These are phyloP conservation scores for Canavalia gladiata DNA, from an alignment of 306 rosid species.

Conservation along the genomic window DNA sequence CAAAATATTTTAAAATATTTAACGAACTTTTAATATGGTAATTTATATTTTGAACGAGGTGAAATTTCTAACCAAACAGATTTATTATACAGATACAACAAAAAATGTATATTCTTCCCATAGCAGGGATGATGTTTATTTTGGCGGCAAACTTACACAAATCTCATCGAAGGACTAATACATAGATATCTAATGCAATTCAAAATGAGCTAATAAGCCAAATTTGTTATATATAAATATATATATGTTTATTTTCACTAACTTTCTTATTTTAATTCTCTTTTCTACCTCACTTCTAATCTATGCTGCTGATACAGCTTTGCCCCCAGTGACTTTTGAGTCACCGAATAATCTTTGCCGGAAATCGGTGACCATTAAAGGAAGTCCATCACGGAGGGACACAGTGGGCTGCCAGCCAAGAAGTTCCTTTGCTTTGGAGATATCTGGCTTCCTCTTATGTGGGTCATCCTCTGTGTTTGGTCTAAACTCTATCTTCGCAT, in stretches of 20 bases:
- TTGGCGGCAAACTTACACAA: conserved; percentile 5
- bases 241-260: conserved; percentile 21
- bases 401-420: conserved; percentile 91
- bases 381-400: conserved; percentile 91
- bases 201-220: conserved; percentile 20
- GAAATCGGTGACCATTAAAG: conserved; percentile 87
- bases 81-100: conserved; percentile 36
- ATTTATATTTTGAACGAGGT: too few relatives aligned
- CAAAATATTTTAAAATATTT: too few relatives aligned
- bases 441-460: conserved; percentile 95
- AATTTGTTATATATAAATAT: conserved; percentile 16
- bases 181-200: conserved; percentile 36
- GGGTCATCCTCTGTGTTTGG: conserved; percentile 98
- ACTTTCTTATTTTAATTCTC: neutral
- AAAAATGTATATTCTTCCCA: conserved; percentile 1
- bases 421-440: conserved; percentile 86
- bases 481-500: conserved; percentile 89
- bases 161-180: conserved; percentile 33
- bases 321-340: conserved; percentile 37
- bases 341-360: conserved; percentile 82
- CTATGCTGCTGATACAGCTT: conserved; percentile 39
- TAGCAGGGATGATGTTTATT: conserved; percentile 47
- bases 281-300: conserved; percentile 1
- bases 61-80: too few relatives aligned
- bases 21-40: too few relatives aligned